Conservation (phyloP, 2,329 filamentous ascomycete species). For the Alternaria gansuensis region DNA sequence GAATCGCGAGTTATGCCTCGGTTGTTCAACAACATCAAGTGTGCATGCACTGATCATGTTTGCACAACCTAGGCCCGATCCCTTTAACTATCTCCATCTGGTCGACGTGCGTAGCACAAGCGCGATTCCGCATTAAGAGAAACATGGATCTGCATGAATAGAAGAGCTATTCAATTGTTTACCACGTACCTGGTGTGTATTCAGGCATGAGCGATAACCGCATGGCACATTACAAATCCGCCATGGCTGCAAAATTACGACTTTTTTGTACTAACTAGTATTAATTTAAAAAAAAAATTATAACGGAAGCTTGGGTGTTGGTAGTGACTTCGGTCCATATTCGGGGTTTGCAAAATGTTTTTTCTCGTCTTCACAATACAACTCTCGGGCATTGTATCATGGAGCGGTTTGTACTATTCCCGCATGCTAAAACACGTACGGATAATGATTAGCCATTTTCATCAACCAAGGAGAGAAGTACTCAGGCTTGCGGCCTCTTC, state of each 20-base stretch:
- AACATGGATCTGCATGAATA: background rate
- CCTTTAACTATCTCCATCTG: background rate
- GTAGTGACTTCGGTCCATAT: background rate
- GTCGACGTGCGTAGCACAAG: background rate
- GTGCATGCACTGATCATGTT: background rate
- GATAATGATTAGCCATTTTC: conserved; percentile 7
- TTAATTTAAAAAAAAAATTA: background rate
- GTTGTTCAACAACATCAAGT: background rate
- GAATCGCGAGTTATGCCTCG: background rate
- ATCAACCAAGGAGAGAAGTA: background rate
- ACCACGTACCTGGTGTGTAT: background rate
- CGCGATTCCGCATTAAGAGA: background rate
- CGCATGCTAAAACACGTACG: conserved; percentile 4
- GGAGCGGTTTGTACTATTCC: conserved; percentile 9
- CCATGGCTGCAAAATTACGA: background rate
- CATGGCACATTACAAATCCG: background rate
- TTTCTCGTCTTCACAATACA: background rate
- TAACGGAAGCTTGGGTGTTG: background rate
- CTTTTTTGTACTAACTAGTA: conserved; percentile 16
- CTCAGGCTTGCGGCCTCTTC: background rate
- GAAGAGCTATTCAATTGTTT: background rate
- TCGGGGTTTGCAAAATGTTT: background rate
- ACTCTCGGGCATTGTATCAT: conserved; percentile 3
- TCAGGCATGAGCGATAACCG: background rate
- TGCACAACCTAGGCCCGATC: conserved; percentile 9